These are phyloP conservation scores for Chlorella ohadii DNA, from an alignment of 139 green algal species.

Conservation along the genomic window DNA sequence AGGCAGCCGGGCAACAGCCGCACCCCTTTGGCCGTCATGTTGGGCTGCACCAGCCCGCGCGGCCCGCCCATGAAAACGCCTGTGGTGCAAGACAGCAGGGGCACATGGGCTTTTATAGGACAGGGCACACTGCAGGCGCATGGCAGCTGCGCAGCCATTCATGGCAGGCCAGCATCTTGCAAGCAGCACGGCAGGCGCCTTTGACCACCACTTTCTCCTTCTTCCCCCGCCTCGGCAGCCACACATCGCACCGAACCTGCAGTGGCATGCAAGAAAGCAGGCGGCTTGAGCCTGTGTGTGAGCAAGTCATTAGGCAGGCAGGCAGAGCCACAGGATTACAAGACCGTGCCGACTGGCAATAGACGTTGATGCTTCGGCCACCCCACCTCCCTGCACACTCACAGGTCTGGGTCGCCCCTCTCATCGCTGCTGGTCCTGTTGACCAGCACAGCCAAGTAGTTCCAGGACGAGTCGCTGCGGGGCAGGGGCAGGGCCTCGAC, in stretches of 20 bases:
- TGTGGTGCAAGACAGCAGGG: not conserved
- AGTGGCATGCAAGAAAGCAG: not conserved
- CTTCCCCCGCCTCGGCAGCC: too few species aligned
- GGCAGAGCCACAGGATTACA: not conserved
- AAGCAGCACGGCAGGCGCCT: not conserved
- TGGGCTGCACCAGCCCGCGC: too few species aligned
- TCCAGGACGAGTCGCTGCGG: conserved; percentile 37
- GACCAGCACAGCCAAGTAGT: conserved; percentile 47
- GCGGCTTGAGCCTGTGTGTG: not conserved
- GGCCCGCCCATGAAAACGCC: not conserved
- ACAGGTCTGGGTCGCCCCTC: conserved; percentile 56
- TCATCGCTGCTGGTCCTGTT: conserved; percentile 35
- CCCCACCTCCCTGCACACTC: not conserved
- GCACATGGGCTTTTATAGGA: too few species aligned
- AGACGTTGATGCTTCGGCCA: not conserved
- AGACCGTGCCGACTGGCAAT: too few species aligned
- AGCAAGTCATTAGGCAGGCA: too few species aligned
- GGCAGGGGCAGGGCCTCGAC: not conserved
- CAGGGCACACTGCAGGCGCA: too few species aligned
- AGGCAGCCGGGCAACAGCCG: too few species aligned
- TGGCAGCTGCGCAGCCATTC: too few species aligned
- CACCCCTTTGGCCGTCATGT: too few species aligned
- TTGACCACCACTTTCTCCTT: too few species aligned
- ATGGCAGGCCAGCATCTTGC: too few species aligned
- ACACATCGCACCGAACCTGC: not conserved